Percentiles rank a stretch among this genome's conserved stretches.
Evolutionary conservation across 352 stramenopile genomes (phyloP).

Genomic region (Phytophthora agathidicida): DNA sequence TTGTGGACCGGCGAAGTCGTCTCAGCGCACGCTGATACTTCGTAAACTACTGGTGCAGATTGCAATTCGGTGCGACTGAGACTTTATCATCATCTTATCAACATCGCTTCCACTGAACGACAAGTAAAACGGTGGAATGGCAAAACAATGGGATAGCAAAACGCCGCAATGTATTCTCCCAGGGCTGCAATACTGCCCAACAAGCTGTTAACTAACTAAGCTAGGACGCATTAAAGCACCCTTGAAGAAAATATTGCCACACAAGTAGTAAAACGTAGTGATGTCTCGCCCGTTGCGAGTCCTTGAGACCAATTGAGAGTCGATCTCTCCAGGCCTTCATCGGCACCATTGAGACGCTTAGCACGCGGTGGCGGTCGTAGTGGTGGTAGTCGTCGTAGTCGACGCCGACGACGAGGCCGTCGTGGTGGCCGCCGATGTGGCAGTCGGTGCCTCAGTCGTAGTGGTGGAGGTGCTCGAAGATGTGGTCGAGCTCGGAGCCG

Average conservation of each 20-base stretch:
- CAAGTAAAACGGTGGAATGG: too few species aligned
- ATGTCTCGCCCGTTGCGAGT: constrained; percentile 9
- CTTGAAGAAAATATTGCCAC: constrained; percentile 5
- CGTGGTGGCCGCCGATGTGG: constrained; percentile 5
- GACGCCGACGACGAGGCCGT: constrained; percentile 4
- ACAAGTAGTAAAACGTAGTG: constrained; percentile 2
- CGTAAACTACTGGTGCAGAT: too few species aligned
- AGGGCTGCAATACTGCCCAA: not conserved
- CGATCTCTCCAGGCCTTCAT: not conserved
- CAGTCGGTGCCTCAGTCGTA: constrained; percentile 12
- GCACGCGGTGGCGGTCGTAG: constrained; percentile 17
- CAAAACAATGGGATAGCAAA: constrained; percentile 1
- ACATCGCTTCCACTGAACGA: too few species aligned
- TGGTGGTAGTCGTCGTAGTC: constrained; percentile 10
- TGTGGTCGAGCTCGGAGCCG: constrained; percentile 11
- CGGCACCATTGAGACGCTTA: constrained; percentile 15
- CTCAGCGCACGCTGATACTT: too few species aligned
- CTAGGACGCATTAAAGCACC: not conserved
- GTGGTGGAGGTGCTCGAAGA: constrained; percentile 5
- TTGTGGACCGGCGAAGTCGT: too few species aligned
- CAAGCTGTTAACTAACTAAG: not conserved
- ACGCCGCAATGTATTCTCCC: constrained; percentile 14
- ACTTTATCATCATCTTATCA: too few species aligned
- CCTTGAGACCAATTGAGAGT: not conserved
- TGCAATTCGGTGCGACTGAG: too few species aligned